Evolutionary conservation across 192 early-diverging fungal genomes (phyloP).

Genomic region (Backusella liffmaniae): DNA sequence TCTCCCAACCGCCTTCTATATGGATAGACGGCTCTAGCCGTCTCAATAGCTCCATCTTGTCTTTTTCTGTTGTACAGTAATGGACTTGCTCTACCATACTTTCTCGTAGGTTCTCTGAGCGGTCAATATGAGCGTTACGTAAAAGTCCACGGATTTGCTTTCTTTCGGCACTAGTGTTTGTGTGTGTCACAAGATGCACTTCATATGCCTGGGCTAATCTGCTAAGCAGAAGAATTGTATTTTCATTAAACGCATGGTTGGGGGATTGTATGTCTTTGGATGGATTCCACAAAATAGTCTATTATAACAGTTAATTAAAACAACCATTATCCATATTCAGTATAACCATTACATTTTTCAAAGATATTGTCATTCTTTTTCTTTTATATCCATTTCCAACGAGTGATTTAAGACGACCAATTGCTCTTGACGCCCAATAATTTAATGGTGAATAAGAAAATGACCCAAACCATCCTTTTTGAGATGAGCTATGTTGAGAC

Average conservation of each 20-base stretch:
- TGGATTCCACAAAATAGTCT: conserved; percentile 79
- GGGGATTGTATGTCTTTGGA: conserved; percentile 60
- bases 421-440: neutral
- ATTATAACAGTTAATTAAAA: neutral
- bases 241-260: conserved; percentile 68
- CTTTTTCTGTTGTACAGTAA: conserved; percentile 66
- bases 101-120: neutral
- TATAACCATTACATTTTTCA: neutral
- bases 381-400: neutral
- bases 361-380: neutral
- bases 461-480: neutral
- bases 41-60: conserved; percentile 63
- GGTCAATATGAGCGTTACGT: conserved; percentile 22
- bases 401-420: neutral
- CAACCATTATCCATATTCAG: neutral
- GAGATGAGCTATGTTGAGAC: neutral
- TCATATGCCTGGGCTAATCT: conserved; percentile 46
- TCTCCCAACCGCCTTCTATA: conserved; percentile 53
- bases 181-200: conserved; percentile 56
- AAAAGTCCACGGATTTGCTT: conserved; percentile 52
- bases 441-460: neutral
- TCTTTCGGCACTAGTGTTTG: conserved; percentile 54
- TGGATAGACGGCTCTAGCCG: conserved; percentile 64
- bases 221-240: conserved; percentile 52
- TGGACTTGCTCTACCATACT: conserved; percentile 51